Conservation (phyloP, 2,329 filamentous ascomycete species). For the Nemania sp. region DNA sequence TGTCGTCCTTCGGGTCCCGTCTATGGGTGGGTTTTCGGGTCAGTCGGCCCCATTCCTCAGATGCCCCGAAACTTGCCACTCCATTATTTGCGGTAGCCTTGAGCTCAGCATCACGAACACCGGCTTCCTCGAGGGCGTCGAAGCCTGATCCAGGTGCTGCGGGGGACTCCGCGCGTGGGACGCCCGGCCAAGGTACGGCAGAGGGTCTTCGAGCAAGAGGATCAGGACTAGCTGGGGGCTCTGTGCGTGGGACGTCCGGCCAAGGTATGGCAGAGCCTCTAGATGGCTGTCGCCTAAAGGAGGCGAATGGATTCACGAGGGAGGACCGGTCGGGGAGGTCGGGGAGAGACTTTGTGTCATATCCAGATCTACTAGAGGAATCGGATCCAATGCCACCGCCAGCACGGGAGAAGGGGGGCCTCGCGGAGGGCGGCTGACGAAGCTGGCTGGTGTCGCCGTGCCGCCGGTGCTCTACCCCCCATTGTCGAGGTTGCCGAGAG, state of each 20-base stretch:
- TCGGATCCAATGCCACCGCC: background rate
- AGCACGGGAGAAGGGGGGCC: background rate
- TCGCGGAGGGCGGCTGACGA: background rate
- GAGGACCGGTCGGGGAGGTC: conserved; percentile 8
- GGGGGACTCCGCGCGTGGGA: too few species aligned
- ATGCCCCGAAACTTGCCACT: background rate
- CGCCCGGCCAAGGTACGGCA: background rate
- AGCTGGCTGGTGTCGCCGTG: background rate
- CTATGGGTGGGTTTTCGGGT: conserved; percentile 17
- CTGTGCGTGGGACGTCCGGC: background rate
- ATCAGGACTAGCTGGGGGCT: too few species aligned
- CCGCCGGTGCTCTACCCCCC: too few species aligned
- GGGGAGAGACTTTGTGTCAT: background rate
- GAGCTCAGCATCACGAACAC: background rate
- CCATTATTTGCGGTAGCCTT: background rate
- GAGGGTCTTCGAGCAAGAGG: background rate
- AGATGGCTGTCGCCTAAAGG: conserved; percentile 14
- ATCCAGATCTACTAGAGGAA: conserved; percentile 1
- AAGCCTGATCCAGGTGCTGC: background rate
- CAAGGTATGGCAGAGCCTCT: background rate
- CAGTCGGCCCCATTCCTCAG: conserved; percentile 37
- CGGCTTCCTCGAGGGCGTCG: conserved; percentile 15
- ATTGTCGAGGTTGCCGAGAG: too few species aligned
- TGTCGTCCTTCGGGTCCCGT: background rate
- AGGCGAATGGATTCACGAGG: too few species aligned